These are phyloP conservation scores for Yarrowia porcina DNA, from an alignment of 805 yeast genomes.

Conservation along the genomic window DNA sequence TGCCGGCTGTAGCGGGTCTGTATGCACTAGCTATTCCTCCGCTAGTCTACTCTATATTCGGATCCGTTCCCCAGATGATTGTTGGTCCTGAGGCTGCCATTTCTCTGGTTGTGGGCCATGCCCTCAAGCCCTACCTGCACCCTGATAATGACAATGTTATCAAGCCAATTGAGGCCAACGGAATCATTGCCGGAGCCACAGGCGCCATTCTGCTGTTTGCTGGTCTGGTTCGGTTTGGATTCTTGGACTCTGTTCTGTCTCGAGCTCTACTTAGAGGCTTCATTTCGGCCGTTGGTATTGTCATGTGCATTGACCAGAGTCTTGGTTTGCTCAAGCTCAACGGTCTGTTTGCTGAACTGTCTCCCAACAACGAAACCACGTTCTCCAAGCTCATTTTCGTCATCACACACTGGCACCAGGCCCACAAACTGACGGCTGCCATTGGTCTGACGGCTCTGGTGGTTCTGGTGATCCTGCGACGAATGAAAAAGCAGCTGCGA, in stretches of 20 bases:
- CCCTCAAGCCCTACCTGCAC: constrained; percentile 54
- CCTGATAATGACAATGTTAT: constrained; percentile 35
- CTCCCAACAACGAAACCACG: constrained; percentile 61
- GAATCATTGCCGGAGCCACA: constrained; percentile 66
- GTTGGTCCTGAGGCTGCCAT: constrained; percentile 93
- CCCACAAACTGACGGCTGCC: constrained; percentile 59
- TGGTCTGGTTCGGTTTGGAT: constrained; percentile 83
- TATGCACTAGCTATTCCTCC: constrained; percentile 77
- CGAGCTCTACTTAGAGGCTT: constrained; percentile 78
- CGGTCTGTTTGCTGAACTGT: constrained; percentile 38
- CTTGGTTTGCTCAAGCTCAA: constrained; percentile 70
- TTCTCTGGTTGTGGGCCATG: constrained; percentile 77
- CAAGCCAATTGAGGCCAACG: constrained; percentile 55
- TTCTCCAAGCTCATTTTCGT: constrained; percentile 64
- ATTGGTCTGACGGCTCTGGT: constrained; percentile 56
- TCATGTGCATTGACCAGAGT: constrained; percentile 74
- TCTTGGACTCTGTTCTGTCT: constrained; percentile 73
- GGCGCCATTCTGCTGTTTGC: constrained; percentile 70
- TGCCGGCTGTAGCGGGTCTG: constrained; percentile 77
- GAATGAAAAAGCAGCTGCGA: constrained; percentile 42
- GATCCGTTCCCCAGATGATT: constrained; percentile 83
- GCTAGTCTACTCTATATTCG: constrained; percentile 68
- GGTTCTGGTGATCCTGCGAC: constrained; percentile 44
- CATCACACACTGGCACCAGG: constrained; percentile 43
- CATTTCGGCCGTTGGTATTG: constrained; percentile 77